These are phyloP conservation scores for Scleromitrula shiraiana DNA, from an alignment of 2,329 filamentous ascomycete genomes.

Conservation along the genomic window DNA sequence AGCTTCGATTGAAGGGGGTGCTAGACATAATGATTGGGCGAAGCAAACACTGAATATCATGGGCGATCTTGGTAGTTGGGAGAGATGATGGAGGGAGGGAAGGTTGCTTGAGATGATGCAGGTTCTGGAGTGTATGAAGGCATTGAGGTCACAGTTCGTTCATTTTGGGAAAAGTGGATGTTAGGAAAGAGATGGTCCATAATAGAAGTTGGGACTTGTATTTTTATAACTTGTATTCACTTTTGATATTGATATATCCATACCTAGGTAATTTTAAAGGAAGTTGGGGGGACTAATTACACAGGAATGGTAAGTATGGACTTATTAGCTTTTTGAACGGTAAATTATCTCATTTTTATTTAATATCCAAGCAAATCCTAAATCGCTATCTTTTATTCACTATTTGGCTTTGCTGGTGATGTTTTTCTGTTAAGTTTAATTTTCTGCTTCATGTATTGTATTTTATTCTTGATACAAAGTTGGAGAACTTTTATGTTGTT, in stretches of 20 bases:
- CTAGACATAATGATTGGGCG: slow-evolving; percentile 11
- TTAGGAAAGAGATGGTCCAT: background rate
- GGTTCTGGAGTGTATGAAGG: background rate
- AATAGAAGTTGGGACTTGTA: background rate
- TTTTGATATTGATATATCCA: background rate
- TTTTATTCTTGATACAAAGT: no score
- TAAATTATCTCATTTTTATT: no score
- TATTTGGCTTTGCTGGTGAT: no score
- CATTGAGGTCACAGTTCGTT: background rate
- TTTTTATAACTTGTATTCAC: no score
- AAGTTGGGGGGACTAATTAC: background rate
- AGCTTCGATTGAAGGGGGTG: slow-evolving; percentile 3
- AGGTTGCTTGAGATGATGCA: background rate
- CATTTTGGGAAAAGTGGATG: background rate
- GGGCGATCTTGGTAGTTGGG: background rate
- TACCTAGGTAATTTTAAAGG: background rate
- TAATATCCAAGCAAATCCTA: no score
- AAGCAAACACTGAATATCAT: slow-evolving; percentile 5
- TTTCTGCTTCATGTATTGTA: no score
- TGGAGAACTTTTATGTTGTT: no score
- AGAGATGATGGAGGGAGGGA: background rate
- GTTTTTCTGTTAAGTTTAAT: no score
- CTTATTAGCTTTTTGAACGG: background rate
- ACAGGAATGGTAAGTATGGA: background rate
- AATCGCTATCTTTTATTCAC: no score